Evolutionary conservation across 2,329 filamentous ascomycete genomes (phyloP).

Genomic region (Neurospora crassa): DNA sequence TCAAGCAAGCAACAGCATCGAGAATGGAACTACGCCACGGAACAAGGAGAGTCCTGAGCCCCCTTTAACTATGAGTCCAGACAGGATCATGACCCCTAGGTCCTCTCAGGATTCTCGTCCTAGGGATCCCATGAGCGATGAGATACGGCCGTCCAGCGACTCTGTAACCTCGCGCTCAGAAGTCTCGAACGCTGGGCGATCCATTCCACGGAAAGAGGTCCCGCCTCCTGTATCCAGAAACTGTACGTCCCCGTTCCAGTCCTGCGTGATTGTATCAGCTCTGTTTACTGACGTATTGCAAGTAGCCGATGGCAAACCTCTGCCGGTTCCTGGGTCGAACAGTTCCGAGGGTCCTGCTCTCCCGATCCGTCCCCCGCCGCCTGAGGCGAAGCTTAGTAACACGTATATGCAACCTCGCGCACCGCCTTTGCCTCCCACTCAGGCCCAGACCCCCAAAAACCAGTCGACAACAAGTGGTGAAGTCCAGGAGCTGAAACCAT

Average conservation of each 20-base stretch:
- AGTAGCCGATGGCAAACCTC: slow-evolving; percentile 28
- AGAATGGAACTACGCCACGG: slow-evolving; percentile 23
- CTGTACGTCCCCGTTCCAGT: slow-evolving; percentile 24
- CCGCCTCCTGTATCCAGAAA: slow-evolving; percentile 30
- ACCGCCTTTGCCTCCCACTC: slow-evolving; percentile 42
- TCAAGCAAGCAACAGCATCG: slow-evolving; percentile 31
- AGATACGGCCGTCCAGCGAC: slow-evolving; percentile 33
- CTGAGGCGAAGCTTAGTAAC: slow-evolving; percentile 36
- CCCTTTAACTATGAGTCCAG: slow-evolving; percentile 21
- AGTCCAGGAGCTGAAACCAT: slow-evolving; percentile 38
- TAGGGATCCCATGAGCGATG: slow-evolving; percentile 40
- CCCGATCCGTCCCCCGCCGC: slow-evolving; percentile 20
- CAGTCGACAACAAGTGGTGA: slow-evolving; percentile 33
- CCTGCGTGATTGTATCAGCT: background rate
- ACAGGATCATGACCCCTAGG: slow-evolving; percentile 35
- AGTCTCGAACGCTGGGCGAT: slow-evolving; percentile 30
- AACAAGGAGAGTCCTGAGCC: slow-evolving; percentile 22
- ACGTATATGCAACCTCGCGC: slow-evolving; percentile 50
- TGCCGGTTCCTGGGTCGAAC: slow-evolving; percentile 12
- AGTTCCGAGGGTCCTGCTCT: slow-evolving; percentile 10
- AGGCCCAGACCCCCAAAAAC: slow-evolving; percentile 35
- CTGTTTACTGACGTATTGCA: slow-evolving; percentile 9
- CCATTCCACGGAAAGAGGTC: slow-evolving; percentile 58
- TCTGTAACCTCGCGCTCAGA: slow-evolving; percentile 32
- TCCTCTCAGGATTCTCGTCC: slow-evolving; percentile 50